Evolutionary conservation across 441 rosid species (phyloP), one percentile per base, ranked within the genome.

Genomic region (Lepidium campestre): DNA sequence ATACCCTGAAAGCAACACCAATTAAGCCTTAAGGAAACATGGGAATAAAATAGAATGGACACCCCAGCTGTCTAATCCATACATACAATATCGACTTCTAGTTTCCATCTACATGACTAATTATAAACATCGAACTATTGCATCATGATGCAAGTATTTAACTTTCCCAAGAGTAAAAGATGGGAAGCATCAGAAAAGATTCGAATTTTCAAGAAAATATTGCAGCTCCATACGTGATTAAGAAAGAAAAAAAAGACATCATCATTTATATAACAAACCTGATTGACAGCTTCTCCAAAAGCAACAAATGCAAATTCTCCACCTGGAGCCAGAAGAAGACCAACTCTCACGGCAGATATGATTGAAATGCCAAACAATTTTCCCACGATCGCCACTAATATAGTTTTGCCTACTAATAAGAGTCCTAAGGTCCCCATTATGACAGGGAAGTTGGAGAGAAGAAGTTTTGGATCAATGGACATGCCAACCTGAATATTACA

Each of bases 251-350:
- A 3, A 49, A 17, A 57, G 23, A 35, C 10, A 19, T 35, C 39
- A 39, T 39, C 48, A 23, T 23, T 9, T 39, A 39, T 23, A 57
- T 35, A 15, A 71, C 75, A 49, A 70, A 90, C 99, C 99, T 94
- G 99, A 79, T 91, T 94, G 76, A 91, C 98, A 34, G 99, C 97
- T 80, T 94, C 99, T 68, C 99, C 99, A 57, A 94, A 94, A 63
- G 99, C 99, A 77, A 94, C 99, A 77, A 94, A 94, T 44, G 99
- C 99, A 31, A 94, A 94, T 72, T 94, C 99, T 78, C 99, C 99
- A 45, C 99, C 99, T 3, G 99, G 99, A 68, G 99, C 99, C 61
- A 94, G 96, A 80, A 94, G 98, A 70, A 94, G 96, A 68, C 99
- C 99, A 25, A 76, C 87, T 71, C 99, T 88, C 72, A 86, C 77